Evolutionary conservation across 2,329 filamentous ascomycete species (phyloP), one percentile per base, ranked within the genome.

Genomic region (Xylariaceae sp.): DNA sequence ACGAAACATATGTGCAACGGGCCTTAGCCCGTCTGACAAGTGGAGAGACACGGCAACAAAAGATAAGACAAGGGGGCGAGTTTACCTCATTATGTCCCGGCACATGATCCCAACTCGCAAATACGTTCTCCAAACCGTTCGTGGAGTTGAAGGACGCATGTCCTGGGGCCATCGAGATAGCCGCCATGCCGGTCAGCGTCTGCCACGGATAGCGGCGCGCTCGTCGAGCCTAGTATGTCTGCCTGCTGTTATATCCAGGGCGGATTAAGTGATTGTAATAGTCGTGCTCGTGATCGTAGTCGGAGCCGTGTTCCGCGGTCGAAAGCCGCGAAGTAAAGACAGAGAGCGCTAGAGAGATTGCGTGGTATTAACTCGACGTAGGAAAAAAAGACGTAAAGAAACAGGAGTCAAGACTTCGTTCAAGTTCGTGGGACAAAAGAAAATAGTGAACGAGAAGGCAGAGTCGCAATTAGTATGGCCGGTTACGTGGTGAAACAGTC

Each of bases 161-260:
- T 63, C 77, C 77, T 62, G 78, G 77, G 66, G 74, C 75, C 65
- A 80, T 73, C 65, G 81, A 80, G 72, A 84, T 77, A 69, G 79
- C 76, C 68, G 81, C 77, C 82, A 83, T 84, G 55, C 62, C 63
- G 53, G 59, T 62, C 62, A 63, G 67, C 63, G 57, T 63, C 60
- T 58, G 63, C 61, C 59, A 67, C 65, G 56, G 61, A 62, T 62
- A 64, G 60, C 54, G 55, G 61, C 63, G 56, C 61, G 56, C 53
- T 62, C 53, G 60, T 62, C 53, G 55, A 60, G 59, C 64, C 58
- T 45, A 18, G 42, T 48, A 52, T 18, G 13, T 53, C 42, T 18
- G 18, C 55, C 39, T 34, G 11, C 53, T 51, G 55, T 66, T 53
- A 51, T 60, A 62, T 58, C 61, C 59, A 65, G 60, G 57, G 58